phyloP scores from a whole-genome alignment of 2,329 filamentous ascomycete genomes.

The Colletotrichum tamarilloi region DNA sequence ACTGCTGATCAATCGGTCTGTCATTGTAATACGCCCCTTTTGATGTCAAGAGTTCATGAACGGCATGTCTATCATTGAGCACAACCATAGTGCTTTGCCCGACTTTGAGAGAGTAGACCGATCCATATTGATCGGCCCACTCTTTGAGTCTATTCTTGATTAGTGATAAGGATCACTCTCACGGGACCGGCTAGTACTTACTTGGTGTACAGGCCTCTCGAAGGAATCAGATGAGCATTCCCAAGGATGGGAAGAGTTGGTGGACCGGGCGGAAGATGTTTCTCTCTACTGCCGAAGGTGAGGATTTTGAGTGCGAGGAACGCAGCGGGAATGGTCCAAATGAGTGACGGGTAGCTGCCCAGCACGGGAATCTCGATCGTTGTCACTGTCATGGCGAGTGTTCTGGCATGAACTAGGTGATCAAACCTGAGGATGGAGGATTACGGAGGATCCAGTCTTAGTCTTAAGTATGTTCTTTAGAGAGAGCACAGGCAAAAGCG shows the following conservation, averaged over 20 bases:
- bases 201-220: constrained; percentile 25
- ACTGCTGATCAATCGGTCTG: constrained; percentile 44
- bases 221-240: constrained; percentile 46
- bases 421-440: background rate
- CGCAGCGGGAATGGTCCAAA: background rate
- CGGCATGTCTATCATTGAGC: constrained; percentile 50
- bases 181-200: background rate
- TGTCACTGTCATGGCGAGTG: background rate
- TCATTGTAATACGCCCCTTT: constrained; percentile 55
- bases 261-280: constrained; percentile 43
- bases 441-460: background rate
- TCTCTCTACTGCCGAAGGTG: constrained; percentile 20
- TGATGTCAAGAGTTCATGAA: constrained; percentile 58
- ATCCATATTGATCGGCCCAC: constrained; percentile 56
- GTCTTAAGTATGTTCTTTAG: no score
- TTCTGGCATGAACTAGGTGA: no score
- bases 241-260: constrained; percentile 54
- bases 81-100: constrained; percentile 53
- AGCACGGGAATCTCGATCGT: background rate
- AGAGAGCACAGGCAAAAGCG: background rate
- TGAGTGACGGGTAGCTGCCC: background rate
- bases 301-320: background rate
- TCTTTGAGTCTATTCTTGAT: constrained; percentile 49
- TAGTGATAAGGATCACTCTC: background rate
- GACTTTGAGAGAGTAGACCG: constrained; percentile 54